These are phyloP conservation scores for Polyplosphaeria fusca DNA, from an alignment of 495 filamentous ascomycete genomes.

Conservation along the genomic window DNA sequence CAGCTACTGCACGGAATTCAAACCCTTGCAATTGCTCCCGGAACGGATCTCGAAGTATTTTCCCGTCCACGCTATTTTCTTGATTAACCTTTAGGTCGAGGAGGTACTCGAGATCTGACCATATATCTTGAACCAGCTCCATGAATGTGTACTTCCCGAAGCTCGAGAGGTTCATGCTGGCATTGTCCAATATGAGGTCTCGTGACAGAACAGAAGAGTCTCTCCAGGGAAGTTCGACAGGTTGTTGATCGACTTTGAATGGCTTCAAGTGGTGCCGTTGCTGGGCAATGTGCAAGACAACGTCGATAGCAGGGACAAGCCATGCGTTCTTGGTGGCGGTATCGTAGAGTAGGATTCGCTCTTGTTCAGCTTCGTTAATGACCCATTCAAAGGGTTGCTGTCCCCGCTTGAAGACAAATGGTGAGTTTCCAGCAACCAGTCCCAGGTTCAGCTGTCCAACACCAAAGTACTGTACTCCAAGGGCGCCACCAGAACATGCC, in stretches of 20 bases:
- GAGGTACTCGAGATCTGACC: slow-evolving; percentile 33
- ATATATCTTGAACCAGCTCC: slow-evolving; percentile 30
- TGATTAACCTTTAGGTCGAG: slow-evolving; percentile 25
- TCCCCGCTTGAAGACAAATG: slow-evolving; percentile 19
- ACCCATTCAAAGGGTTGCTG: slow-evolving; percentile 23
- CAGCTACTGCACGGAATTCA: slow-evolving; percentile 31
- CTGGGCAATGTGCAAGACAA: slow-evolving; percentile 34
- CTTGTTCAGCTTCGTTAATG: slow-evolving; percentile 22
- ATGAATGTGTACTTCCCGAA: slow-evolving; percentile 21
- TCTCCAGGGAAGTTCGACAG: neutral
- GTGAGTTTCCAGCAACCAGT: slow-evolving; percentile 29
- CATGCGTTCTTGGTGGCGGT: slow-evolving; percentile 22
- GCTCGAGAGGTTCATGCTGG: neutral
- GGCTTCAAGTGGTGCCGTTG: slow-evolving; percentile 15
- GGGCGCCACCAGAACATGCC: slow-evolving; percentile 9
- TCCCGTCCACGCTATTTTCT: slow-evolving; percentile 2
- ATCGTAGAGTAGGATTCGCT: slow-evolving; percentile 30
- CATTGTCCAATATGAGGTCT: neutral
- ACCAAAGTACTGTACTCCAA: slow-evolving; percentile 27
- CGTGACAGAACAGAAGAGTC: neutral
- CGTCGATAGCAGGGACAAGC: slow-evolving; percentile 27
- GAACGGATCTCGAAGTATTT: slow-evolving; percentile 5
- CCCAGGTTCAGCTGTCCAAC: slow-evolving; percentile 26
- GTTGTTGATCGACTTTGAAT: slow-evolving; percentile 11
- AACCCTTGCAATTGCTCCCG: slow-evolving; percentile 23